A percentile compares a stretch with the other conserved stretches of the same genome.
These are phyloP conservation scores for Boehmeria nivea DNA, from an alignment of 306 rosid species.

Conservation along the genomic window DNA sequence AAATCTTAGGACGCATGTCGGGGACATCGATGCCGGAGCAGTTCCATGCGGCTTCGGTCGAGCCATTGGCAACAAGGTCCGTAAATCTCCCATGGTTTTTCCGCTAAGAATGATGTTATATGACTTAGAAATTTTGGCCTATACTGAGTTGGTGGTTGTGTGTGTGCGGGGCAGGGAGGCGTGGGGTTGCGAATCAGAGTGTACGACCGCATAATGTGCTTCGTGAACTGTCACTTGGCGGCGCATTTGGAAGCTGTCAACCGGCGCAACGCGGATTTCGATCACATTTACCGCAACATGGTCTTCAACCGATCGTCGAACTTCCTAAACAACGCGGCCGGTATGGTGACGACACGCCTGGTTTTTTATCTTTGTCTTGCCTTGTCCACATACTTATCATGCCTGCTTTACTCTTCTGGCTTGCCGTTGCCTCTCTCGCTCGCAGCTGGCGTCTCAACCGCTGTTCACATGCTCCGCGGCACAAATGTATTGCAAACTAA, in stretches of 20 bases:
- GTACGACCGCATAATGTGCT: slow-evolving; percentile 92
- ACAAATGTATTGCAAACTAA: slow-evolving; percentile 47
- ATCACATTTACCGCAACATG: slow-evolving; percentile 92
- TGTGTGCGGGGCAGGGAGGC: slow-evolving; percentile 61
- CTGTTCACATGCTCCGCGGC: slow-evolving; percentile 56
- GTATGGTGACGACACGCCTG: slow-evolving; percentile 79
- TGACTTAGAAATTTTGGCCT: too few relatives aligned
- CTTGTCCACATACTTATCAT: slow-evolving; percentile 88
- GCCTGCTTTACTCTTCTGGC: slow-evolving; percentile 97
- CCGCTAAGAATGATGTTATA: too few relatives aligned
- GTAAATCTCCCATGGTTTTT: slow-evolving; percentile 26
- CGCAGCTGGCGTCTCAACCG: slow-evolving; percentile 92
- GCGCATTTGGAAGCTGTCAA: slow-evolving; percentile 98
- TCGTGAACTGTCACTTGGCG: slow-evolving; percentile 99
- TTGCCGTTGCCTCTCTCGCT: slow-evolving; percentile 75
- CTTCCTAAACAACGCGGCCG: slow-evolving; percentile 78
- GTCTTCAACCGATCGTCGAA: slow-evolving; percentile 78
- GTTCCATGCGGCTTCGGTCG: slow-evolving; percentile 99
- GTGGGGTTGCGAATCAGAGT: slow-evolving; percentile 98
- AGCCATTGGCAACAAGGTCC: slow-evolving; percentile 95
- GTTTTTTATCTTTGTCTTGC: slow-evolving; percentile 80
- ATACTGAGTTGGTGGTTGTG: too few relatives aligned
- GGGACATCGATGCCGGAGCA: slow-evolving; percentile 93
- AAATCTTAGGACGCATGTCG: slow-evolving; percentile 85
- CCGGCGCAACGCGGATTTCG: slow-evolving; percentile 96